Evolutionary conservation across 2,329 filamentous ascomycete species (phyloP).

Genomic region (Hypoxylon sp.): DNA sequence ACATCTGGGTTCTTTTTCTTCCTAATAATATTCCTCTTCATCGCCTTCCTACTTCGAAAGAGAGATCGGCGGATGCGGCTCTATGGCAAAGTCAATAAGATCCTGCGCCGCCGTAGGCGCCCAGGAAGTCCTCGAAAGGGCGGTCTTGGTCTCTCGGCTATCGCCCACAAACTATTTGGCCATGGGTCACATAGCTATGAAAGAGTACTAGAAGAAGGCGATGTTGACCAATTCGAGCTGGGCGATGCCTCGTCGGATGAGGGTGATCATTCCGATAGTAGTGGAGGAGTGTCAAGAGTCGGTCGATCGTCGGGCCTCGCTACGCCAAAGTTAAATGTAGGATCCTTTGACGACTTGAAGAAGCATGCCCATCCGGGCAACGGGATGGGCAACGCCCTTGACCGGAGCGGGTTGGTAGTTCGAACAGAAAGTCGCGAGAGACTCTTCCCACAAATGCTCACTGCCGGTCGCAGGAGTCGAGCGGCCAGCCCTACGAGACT

Average conservation of each 20-base stretch:
- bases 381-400: conserved; percentile 71
- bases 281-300: conserved; percentile 62
- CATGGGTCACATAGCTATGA: conserved; percentile 77
- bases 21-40: conserved; percentile 77
- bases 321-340: conserved; percentile 73
- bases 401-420: conserved; percentile 80
- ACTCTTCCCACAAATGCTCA: conserved; percentile 72
- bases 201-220: conserved; percentile 86
- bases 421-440: conserved; percentile 90
- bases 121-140: conserved; percentile 64
- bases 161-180: conserved; percentile 77
- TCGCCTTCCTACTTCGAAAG: conserved; percentile 82
- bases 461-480: conserved; percentile 70
- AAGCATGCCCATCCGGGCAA: conserved; percentile 50
- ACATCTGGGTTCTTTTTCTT: conserved; percentile 84
- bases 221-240: conserved; percentile 83
- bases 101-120: conserved; percentile 61
- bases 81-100: conserved; percentile 66
- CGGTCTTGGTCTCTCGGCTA: conserved; percentile 63
- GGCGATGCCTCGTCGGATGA: conserved; percentile 75
- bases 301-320: conserved; percentile 77
- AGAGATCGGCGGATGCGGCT: conserved; percentile 79
- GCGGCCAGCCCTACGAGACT: conserved; percentile 70
- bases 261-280: conserved; percentile 75
- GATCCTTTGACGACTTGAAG: conserved; percentile 65